Conservation (phyloP, 768 basidiomycete species). For the Saitozyma podzolica region DNA sequence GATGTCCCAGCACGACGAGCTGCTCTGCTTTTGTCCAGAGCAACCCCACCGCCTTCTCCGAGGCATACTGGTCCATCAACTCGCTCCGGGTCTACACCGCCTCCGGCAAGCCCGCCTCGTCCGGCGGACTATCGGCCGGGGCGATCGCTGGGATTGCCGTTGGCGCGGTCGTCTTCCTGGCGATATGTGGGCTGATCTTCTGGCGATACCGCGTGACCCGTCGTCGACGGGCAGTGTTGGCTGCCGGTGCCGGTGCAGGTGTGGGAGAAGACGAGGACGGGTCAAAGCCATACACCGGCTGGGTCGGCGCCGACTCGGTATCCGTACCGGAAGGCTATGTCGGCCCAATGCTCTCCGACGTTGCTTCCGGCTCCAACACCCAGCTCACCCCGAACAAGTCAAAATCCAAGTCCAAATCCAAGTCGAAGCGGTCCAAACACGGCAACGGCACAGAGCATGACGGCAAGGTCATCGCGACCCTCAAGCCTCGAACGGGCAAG, state of each 20-base stretch:
- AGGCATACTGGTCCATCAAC: conserved; percentile 73
- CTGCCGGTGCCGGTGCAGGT: not conserved
- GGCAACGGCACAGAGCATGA: too few species aligned
- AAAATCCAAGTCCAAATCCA: too few species aligned
- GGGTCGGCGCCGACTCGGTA: too few species aligned
- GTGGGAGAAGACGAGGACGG: too few species aligned
- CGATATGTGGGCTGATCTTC: conserved; percentile 14
- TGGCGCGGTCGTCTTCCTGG: conserved; percentile 19
- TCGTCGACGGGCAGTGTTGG: conserved; percentile 17
- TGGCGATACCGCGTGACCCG: conserved; percentile 19
- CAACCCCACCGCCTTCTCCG: conserved; percentile 61
- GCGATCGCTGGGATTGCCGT: conserved; percentile 43
- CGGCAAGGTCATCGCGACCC: conserved; percentile 4
- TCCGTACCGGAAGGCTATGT: too few species aligned
- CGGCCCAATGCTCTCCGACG: too few species aligned
- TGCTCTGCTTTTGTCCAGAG: conserved; percentile 63
- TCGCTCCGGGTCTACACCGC: conserved; percentile 61
- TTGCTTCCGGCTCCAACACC: too few species aligned
- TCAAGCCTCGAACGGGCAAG: conserved; percentile 26
- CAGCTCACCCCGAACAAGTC: too few species aligned
- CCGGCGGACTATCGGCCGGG: conserved; percentile 22
- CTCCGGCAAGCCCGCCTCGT: conserved; percentile 27
- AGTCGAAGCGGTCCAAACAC: too few species aligned
- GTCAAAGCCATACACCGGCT: too few species aligned
- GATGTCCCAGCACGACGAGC: conserved; percentile 33